Conservation (phyloP, 2,329 filamentous ascomycete species). For the Fusarium neocosmosporiellum region DNA sequence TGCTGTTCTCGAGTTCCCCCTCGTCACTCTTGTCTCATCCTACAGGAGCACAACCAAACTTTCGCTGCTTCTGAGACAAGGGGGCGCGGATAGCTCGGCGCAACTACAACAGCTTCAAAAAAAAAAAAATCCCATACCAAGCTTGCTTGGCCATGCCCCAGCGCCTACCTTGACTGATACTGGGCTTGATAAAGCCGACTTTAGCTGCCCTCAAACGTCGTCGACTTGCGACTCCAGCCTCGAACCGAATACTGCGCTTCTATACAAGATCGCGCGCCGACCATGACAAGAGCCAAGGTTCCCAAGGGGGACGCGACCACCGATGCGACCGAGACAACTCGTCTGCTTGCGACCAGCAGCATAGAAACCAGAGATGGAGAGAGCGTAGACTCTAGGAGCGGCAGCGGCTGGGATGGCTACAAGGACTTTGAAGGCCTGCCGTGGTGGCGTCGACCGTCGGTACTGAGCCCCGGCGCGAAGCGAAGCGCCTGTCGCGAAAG, state of each 20-base stretch:
- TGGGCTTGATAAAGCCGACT: conserved; percentile 20
- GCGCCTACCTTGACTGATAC: conserved; percentile 21
- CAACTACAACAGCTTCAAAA: not conserved
- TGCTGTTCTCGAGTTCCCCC: conserved; percentile 1
- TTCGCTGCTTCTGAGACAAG: conserved; percentile 20
- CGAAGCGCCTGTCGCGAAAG: not conserved
- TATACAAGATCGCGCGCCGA: not conserved
- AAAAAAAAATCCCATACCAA: not conserved
- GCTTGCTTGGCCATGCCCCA: conserved; percentile 24
- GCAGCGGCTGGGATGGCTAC: conserved; percentile 57
- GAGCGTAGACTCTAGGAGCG: conserved; percentile 27
- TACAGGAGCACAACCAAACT: conserved; percentile 20
- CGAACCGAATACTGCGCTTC: not conserved
- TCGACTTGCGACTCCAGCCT: not conserved
- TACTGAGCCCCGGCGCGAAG: conserved; percentile 46
- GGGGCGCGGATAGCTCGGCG: not conserved
- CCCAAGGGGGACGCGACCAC: conserved; percentile 6
- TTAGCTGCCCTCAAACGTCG: conserved; percentile 17
- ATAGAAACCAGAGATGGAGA: conserved; percentile 16
- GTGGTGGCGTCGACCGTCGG: conserved; percentile 73
- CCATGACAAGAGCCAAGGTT: conserved; percentile 18
- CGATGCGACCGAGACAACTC: conserved; percentile 51
- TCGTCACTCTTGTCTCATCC: conserved; percentile 41
- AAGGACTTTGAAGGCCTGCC: conserved; percentile 70
- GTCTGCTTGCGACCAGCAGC: conserved; percentile 51